Evolutionary conservation across 2,329 filamentous ascomycete genomes (phyloP), one percentile per base, ranked within the genome.

Genomic region (Tetracladium maxilliforme): DNA sequence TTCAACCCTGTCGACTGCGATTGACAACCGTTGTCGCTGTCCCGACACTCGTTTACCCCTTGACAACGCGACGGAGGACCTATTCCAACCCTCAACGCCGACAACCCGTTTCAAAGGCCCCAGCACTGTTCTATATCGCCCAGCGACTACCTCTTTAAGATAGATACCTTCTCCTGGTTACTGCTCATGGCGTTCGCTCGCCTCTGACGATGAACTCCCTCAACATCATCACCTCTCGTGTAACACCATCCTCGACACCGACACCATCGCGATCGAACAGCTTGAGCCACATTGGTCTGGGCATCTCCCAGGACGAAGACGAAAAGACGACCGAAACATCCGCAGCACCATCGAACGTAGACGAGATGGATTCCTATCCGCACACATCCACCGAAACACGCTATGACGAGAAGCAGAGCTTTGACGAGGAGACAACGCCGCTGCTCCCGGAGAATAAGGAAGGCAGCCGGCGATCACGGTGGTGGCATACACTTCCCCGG

Each of bases 211-310:
- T 94, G 87, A 94, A 94, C 73, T 92, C 86, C 44, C 64, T 93
- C 61, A 92, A 90, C 59, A 82, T 93, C 51, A 71, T 94, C 51
- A 90, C 83, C 45, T 73, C 81, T 49, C 76, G 79, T 57, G 80
- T 86, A 49, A 72, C 70, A 40, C 66, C 70, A 37, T 51, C 68
- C 27, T 54, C 66, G 30, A 70, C 59, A 39, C 60, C 67, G 17
- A 46, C 49, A 22, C 60, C 66, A 28, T 63, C 69, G 30, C 62
- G 69, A 47, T 65, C 67, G 33, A 73, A 71, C 47, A 74, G 70
- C 15, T 54, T 71, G 41, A 57, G 56, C 38, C 62, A 44, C 41
- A 16, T 28, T 43, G 9, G 29, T 36, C 21, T 35, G 39, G 22
- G 27, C 32, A 14, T 28, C 31, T 19, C 32, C 28, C 17, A 49